Base-by-base conservation (phyloP, 805 yeast genomes). In the Jamesozyma lodderae region DNA sequence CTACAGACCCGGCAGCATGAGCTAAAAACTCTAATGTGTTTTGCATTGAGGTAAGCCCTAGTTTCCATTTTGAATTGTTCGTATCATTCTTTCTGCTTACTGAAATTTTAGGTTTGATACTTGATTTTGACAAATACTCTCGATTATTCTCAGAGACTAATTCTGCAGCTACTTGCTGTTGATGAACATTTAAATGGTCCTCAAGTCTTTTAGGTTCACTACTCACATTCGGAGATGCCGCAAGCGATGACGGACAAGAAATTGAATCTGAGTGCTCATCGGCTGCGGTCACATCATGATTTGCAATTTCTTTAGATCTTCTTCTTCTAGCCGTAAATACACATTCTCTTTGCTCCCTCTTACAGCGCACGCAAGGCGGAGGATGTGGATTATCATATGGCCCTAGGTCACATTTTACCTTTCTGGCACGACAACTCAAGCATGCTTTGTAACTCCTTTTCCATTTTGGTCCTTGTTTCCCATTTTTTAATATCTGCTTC, bases 281-380 rank as follows among this genome's bases (percentile, higher is more conserved):
- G n/a, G n/a, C n/a, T n/a, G n/a, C n/a, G n/a, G 37, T 23, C 4
- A 38, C 27, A 13, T 11, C 15, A 13, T 29, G 37, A 13, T 37
- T 23, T 6, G 35, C 31, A 8, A 38, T 17, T 14, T 26, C 17
- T 2, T 19, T 32, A 17, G 33, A 18, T 11, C 29, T 28, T 21
- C 31, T 37, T 10, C 33, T 23, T 24, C 35, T 42, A n/a, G 26
- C 32, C 3, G 45, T 37, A 25, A 44, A 44, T 20, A 39, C 22
- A 60, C 97, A 88, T 48, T 80, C 86, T 47, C 74, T 75, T 13
- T 94, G 67, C 53, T 88, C 96, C 31, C 96, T 68, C 43, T 72
- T 69, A 52, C 97, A 88, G 35, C 96, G 64, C 2, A 75, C 79
- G 67, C 97, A 88, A 3, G 94, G 92, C 3, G 94, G 92, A 4